Percentiles rank a stretch among this genome's conserved stretches.
Conservation (phyloP, 2,329 filamentous ascomycete genomes). For the Nothomitra cinnamomea region DNA sequence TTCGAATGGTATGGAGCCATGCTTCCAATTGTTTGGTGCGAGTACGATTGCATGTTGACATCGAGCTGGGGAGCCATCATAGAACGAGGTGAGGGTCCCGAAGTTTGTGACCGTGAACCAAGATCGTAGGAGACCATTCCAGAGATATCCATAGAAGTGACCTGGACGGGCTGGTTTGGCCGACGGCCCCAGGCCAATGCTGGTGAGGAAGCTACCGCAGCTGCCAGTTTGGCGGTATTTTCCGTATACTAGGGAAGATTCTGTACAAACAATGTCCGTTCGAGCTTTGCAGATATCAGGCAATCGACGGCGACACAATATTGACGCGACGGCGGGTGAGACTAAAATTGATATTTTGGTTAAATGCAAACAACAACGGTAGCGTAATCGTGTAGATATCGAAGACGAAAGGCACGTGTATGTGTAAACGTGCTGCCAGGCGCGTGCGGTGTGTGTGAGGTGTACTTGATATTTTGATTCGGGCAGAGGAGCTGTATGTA, state of each 20-base stretch:
- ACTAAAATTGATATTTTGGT: not conserved
- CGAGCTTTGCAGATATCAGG: not conserved
- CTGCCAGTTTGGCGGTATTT: constrained; percentile 14
- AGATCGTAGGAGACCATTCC: constrained; percentile 13
- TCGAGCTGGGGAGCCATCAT: constrained; percentile 21
- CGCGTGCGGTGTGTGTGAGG: too few species aligned
- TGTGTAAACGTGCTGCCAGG: too few species aligned
- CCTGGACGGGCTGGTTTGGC: constrained; percentile 10
- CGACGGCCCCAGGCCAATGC: constrained; percentile 13
- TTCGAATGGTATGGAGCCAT: constrained; percentile 21
- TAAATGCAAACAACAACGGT: not conserved
- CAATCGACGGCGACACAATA: not conserved
- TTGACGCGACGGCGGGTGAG: not conserved
- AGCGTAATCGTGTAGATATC: not conserved
- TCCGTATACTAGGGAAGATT: not conserved
- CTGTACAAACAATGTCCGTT: not conserved
- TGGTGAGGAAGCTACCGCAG: constrained; percentile 12
- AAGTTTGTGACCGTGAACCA: constrained; percentile 8
- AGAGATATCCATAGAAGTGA: constrained; percentile 14
- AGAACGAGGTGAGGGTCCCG: constrained; percentile 9
- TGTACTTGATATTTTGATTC: too few species aligned
- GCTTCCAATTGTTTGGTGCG: constrained; percentile 21
- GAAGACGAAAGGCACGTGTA: not conserved
- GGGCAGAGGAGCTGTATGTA: not conserved
- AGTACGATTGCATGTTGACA: constrained; percentile 22